Percentiles rank a stretch among this genome's conserved stretches.
phyloP scores from a whole-genome alignment of 305 asterid species.

The Solanum chacoense region DNA sequence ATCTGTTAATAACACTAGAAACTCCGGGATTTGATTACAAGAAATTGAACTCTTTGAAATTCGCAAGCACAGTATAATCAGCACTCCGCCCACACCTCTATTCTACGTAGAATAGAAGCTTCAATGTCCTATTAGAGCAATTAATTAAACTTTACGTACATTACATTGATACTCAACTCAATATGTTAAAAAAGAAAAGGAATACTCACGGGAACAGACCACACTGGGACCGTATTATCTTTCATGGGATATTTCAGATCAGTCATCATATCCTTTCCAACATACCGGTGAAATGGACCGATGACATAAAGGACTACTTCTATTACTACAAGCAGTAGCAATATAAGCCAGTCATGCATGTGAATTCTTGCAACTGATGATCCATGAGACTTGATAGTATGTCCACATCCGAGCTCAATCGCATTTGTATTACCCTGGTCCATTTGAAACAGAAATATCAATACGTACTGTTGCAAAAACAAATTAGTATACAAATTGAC shows the following conservation, averaged over 20 bases:
- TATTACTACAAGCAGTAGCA: slow-evolving; percentile 40
- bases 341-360: slow-evolving; percentile 68
- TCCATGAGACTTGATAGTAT: slow-evolving; percentile 67
- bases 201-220: slow-evolving; percentile 84
- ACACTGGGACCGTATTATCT: slow-evolving; percentile 61
- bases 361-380: slow-evolving; percentile 42
- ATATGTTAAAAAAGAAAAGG: neutral
- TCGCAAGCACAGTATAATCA: neutral
- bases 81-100: neutral
- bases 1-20: neutral
- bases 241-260: slow-evolving; percentile 79
- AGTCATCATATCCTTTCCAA: slow-evolving; percentile 56
- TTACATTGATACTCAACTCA: neutral
- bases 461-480: neutral
- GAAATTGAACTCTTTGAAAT: neutral
- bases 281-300: slow-evolving; percentile 62
- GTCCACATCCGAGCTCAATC: slow-evolving; percentile 37
- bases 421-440: slow-evolving; percentile 27
- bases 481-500: neutral
- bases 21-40: neutral
- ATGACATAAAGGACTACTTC: slow-evolving; percentile 31
- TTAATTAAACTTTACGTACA: neutral
- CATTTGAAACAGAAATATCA: neutral
- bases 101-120: neutral
- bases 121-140: neutral